Base-by-base conservation (phyloP, 73 alveolate genomes). In the Blepharisma stoltei region DNA sequence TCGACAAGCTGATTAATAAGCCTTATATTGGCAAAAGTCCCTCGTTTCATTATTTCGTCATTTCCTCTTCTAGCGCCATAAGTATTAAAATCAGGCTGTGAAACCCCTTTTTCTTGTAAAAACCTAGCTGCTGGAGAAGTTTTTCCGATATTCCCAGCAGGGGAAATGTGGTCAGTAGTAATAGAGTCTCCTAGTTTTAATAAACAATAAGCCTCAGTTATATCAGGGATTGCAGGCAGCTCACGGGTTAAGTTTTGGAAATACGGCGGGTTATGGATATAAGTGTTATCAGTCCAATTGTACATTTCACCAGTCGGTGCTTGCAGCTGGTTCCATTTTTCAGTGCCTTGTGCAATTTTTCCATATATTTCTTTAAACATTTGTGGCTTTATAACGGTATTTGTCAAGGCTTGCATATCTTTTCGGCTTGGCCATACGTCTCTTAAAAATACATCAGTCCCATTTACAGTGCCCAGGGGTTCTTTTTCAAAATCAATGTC, bases 51-150 rank as follows among this genome's bases (percentile, higher is more conserved):
- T 76, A 86, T 54, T 73, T 92, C 97, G 73, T 82, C 91, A 73
- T 92, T 92, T 76, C 97, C 97, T 83, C 97, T 81, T 75, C 97
- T 78, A 7, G 97, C 93, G 38, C 97, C 97, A 77, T 92, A 92
- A 46, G 97, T 77, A 84, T 92, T 92, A 83, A 92, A 92, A 75
- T 92, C 96, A 69, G 86, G 76, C 32, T 80, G 73, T 23, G 71
- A 88, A 49, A 92, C 94, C 25, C 96, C 96, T 50, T 80, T 69
- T 23, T 41, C 65, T 67, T 81, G 50, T 11, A 92, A 69, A 81
- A 89, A 92, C 49, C 83, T 77, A 37, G 97, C 91, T 45, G 96
- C 98, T 6, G 98, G 98, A 48, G 95, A 83, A 21, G 82, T 81
- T 78, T 82, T 90, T 2, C 96, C 83, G 55, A 89, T 89, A 76